These are phyloP conservation scores for Chaetomiaceae sp. DNA, from an alignment of 2,329 filamentous ascomycete genomes.

Conservation along the genomic window DNA sequence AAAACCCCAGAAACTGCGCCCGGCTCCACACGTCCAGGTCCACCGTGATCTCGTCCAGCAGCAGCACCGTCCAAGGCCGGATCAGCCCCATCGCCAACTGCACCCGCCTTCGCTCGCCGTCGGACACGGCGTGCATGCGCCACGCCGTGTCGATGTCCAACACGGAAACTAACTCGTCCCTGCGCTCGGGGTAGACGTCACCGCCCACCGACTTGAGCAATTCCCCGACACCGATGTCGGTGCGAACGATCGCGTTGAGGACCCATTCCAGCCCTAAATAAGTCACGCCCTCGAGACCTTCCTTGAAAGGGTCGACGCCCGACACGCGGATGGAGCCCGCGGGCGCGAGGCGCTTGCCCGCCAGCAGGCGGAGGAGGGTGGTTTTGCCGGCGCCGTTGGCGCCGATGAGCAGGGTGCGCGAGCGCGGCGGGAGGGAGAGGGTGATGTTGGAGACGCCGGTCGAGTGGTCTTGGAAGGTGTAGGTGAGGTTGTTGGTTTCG, in stretches of 20 bases:
- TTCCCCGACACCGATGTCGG: constrained; percentile 86
- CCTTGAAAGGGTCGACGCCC: constrained; percentile 86
- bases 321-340: constrained; percentile 68
- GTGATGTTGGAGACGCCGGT: constrained; percentile 71
- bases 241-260: constrained; percentile 91
- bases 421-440: constrained; percentile 73
- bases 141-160: constrained; percentile 88
- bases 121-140: constrained; percentile 94
- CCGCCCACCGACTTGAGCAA: constrained; percentile 83
- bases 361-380: constrained; percentile 87
- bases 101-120: constrained; percentile 86
- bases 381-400: constrained; percentile 98
- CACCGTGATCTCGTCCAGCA: constrained; percentile 96
- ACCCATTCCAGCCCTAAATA: constrained; percentile 99
- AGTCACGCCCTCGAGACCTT: constrained; percentile 86
- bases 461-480: constrained; percentile 82
- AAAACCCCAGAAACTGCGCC: constrained; percentile 77
- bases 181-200: constrained; percentile 71
- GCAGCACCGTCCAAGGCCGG: constrained; percentile 82
- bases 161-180: constrained; percentile 82
- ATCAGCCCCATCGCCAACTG: constrained; percentile 95
- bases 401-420: constrained; percentile 86
- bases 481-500: constrained; percentile 70
- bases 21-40: constrained; percentile 86
- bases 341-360: constrained; percentile 90